Evolutionary conservation across 2,329 filamentous ascomycete species (phyloP), one percentile per base, ranked within the genome.

Genomic region (Calonectria fujianensis): DNA sequence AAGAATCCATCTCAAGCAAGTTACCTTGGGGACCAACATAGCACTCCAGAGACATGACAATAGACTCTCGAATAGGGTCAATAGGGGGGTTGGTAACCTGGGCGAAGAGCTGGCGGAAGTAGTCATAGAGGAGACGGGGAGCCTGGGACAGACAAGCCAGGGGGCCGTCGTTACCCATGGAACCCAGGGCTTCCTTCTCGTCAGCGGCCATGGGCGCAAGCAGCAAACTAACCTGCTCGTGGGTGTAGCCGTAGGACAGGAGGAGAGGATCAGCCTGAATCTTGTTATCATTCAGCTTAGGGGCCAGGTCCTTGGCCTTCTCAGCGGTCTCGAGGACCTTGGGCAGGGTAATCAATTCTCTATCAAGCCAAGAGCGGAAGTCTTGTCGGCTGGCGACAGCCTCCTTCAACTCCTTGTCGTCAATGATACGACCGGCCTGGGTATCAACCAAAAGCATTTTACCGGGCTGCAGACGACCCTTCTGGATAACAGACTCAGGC

Each of bases 81-180:
- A 98, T 98, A 18, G 96, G 96, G 79, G 96, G 96, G 86, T 98
- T 98, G 76, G 96, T 98, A 84, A 98, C 96, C 87, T 98, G 96
- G 13, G 96, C 96, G 85, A 98, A 98, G 54, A 98, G 93, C 88
- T 98, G 95, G 76, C 96, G 93, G 93, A 98, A 98, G 88, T 98
- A 98, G 85, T 98, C 96, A 85, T 95, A 98, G 27, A 98, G 91
- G 69, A 98, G 89, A 80, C 96, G 94, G 79, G 96, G 96, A 76
- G 96, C 94, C 78, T 94, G 91, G n/a, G 96, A 94, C 83, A 98
- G 89, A 85, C 96, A 98, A 69, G 96, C 96, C 77, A 98, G 89
- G 54, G 96, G 96, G 57, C 95, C 95, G 88, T 98, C 96, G 83
- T 98, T 98, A 81, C 96, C 96, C 96, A 98, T 98, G 74, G 96